Conservation (phyloP, 805 yeast genomes). For the Candida pini region DNA sequence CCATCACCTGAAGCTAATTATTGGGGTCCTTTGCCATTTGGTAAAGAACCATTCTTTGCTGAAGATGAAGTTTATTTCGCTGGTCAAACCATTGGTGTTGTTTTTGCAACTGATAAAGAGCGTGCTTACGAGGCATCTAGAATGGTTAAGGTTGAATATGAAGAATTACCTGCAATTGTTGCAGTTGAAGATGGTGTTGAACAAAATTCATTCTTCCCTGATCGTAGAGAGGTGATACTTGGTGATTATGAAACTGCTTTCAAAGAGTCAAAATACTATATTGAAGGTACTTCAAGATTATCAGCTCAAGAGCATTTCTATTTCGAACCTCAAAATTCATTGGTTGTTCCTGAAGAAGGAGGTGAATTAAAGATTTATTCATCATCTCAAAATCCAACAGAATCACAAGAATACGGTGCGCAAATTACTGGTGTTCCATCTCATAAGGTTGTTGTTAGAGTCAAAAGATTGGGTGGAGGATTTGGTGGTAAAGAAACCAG, state of each 20-base stretch:
- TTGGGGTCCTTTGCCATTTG: constrained; percentile 39
- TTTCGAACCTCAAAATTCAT: constrained; percentile 40
- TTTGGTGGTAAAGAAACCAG: constrained; percentile 47
- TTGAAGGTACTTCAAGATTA: constrained; percentile 34
- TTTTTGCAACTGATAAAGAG: constrained; percentile 34
- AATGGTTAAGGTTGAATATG: constrained; percentile 36
- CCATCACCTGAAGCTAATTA: constrained; percentile 31
- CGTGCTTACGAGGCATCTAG: constrained; percentile 39
- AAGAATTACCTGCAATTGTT: constrained; percentile 34
- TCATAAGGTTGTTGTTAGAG: constrained; percentile 34
- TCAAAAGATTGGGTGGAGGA: constrained; percentile 44
- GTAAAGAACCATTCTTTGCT: constrained; percentile 39
- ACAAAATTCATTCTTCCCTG: constrained; percentile 34
- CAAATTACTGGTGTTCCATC: constrained; percentile 38
- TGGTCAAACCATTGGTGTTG: constrained; percentile 40
- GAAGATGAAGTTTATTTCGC: constrained; percentile 35
- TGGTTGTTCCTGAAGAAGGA: constrained; percentile 40
- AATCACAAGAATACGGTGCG: constrained; percentile 38
- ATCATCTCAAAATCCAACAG: constrained; percentile 41
- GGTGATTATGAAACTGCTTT: constrained; percentile 38
- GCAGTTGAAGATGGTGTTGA: constrained; percentile 40
- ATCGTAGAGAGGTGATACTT: constrained; percentile 28
- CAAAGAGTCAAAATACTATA: constrained; percentile 24
- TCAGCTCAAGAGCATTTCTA: constrained; percentile 48
- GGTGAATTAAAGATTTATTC: constrained; percentile 40